phyloP scores from a whole-genome alignment of 1,139 yeast species.

The Debaryomycetaceae sp. region DNA sequence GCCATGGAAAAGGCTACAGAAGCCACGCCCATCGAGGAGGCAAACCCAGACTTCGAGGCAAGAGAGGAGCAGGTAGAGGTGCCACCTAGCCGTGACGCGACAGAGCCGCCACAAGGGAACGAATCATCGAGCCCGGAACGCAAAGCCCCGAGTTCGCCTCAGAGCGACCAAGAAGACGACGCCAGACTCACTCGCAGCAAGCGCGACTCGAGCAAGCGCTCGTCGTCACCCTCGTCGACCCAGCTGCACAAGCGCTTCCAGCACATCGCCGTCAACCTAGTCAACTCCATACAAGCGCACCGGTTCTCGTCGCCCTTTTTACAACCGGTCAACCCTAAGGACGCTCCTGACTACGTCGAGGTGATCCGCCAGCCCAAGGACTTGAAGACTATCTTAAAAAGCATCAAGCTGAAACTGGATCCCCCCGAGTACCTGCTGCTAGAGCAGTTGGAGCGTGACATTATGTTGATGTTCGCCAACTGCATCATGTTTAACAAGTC shows the following conservation, averaged over 20 bases:
- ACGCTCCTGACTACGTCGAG: slow-evolving; percentile 65
- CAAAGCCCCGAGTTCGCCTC: too few relatives aligned
- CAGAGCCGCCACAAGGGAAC: slow-evolving; percentile 3
- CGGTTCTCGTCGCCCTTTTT: slow-evolving; percentile 72
- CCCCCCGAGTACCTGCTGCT: slow-evolving; percentile 48
- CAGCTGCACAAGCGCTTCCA: slow-evolving; percentile 47
- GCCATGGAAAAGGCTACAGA: slow-evolving; percentile 2
- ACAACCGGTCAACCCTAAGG: slow-evolving; percentile 62
- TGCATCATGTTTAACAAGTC: slow-evolving; percentile 77
- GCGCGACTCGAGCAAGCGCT: slow-evolving; percentile 17
- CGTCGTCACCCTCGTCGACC: slow-evolving; percentile 24
- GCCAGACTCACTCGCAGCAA: too few relatives aligned
- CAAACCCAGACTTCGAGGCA: too few relatives aligned
- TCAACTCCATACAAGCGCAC: slow-evolving; percentile 65
- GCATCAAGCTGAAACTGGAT: slow-evolving; percentile 44
- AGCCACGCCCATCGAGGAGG: neutral
- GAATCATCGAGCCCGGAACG: too few relatives aligned
- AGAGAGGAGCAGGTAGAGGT: neutral
- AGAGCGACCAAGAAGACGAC: too few relatives aligned
- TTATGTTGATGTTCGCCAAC: slow-evolving; percentile 77
- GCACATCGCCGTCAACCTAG: slow-evolving; percentile 51
- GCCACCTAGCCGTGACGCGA: neutral
- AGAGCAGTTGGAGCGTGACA: slow-evolving; percentile 60
- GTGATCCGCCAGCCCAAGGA: slow-evolving; percentile 65
- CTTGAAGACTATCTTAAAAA: slow-evolving; percentile 55